A percentile compares a stretch with the other conserved stretches of the same genome.
Evolutionary conservation across 1,284 basidiomycete genomes (phyloP).

Genomic region (Fomitopsis pinicola): DNA sequence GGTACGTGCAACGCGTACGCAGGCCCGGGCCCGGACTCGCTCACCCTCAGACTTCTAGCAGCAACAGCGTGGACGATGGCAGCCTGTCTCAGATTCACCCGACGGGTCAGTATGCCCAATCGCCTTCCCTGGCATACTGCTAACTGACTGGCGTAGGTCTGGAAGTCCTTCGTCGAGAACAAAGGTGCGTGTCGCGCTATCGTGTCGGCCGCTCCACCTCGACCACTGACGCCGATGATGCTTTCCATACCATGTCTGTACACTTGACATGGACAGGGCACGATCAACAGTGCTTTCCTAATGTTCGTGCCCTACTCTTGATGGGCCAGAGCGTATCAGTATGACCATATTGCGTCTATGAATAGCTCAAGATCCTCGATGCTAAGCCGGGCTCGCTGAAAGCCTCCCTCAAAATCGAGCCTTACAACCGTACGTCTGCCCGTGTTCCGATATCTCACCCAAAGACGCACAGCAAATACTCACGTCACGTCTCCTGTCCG

Average conservation of each 20-base stretch:
- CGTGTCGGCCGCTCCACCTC: background rate
- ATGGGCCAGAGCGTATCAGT: background rate
- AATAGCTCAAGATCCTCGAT: slow-evolving; percentile 58
- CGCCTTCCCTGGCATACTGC: background rate
- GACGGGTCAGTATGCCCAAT: slow-evolving; percentile 11
- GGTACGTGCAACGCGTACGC: background rate
- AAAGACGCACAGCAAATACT: background rate
- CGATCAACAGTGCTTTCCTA: slow-evolving; percentile 74
- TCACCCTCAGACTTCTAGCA: background rate
- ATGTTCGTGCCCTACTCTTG: slow-evolving; percentile 38
- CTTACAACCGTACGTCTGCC: slow-evolving; percentile 59
- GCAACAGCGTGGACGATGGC: slow-evolving; percentile 9
- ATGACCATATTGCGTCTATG: background rate
- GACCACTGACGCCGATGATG: background rate
- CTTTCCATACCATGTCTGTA: background rate
- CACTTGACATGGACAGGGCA: slow-evolving; percentile 46
- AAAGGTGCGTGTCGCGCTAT: slow-evolving; percentile 44
- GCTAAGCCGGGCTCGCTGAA: slow-evolving; percentile 65
- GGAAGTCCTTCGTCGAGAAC: slow-evolving; percentile 74
- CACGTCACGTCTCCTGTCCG: background rate
- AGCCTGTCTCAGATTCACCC: slow-evolving; percentile 19
- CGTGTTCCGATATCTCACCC: background rate
- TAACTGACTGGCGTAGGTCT: slow-evolving; percentile 47
- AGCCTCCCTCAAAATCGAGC: slow-evolving; percentile 65
- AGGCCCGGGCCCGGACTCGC: background rate